Base-by-base conservation (phyloP, 768 basidiomycete genomes). In the Collybia sordida region DNA sequence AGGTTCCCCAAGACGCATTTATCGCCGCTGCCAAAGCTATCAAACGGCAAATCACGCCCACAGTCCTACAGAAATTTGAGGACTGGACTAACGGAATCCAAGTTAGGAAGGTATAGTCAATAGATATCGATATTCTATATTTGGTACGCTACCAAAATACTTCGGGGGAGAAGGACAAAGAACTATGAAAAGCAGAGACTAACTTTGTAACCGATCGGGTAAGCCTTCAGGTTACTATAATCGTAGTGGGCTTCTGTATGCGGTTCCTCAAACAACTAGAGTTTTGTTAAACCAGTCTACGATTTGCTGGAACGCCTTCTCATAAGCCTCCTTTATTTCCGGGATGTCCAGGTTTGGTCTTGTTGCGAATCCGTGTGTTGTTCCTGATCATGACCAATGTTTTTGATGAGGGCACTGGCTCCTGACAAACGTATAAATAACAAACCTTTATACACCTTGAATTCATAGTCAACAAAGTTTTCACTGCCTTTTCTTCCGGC, bases 1-100 rank as follows among this genome's bases (percentile, higher is more conserved):
- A 98, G 95, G 87, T 98, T 9, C 79, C 89, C 1, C 79, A 81
- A 35, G 63, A 71, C 7, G 87, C 91, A 27, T 89, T 98, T 56
- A 61, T 88, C 7, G 65, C 72, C n/a, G 91, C 90, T 1, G 89
- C 94, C 3, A 74, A 67, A 49, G 74, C 77, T 0, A 82, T 90
- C 45, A 82, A 91, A 60, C 78, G 79, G 51, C 86, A 96, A 55
- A 95, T 98, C 56, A 98, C 96, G 0, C 83, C 87, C 3, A 79
- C 80, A 14, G 83, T 96, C 58, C 68, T 96, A 39, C 66, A 69
- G 39, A 85, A 78, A 54, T 98, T 88, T 59, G 77, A 81, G 28
- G 70, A 71, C 36, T 99, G 96, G 96, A 65, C 65, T 27, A 63
- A 66, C 18, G 63, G 49, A 35, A 69, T 54, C 18, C 58, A 59